phyloP scores from a whole-genome alignment of 192 early-diverging fungal species.

The Podila verticillata region DNA sequence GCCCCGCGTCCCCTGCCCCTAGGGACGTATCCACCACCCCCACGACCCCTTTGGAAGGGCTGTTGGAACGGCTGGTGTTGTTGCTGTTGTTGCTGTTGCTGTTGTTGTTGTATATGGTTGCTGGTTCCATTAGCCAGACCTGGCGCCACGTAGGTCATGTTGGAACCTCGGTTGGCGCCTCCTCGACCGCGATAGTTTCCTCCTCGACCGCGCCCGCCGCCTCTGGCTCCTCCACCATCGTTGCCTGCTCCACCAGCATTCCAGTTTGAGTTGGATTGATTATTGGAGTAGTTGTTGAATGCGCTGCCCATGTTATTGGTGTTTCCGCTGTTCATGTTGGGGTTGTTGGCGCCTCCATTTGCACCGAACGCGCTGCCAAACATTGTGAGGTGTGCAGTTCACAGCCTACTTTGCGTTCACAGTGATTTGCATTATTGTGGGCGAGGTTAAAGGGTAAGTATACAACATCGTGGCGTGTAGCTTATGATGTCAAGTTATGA shows the following conservation, averaged over 20 bases:
- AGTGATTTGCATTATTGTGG: neutral
- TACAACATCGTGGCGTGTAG: too few relatives aligned
- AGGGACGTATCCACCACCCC: constrained; percentile 3
- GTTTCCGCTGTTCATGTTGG: neutral
- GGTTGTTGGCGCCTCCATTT: constrained; percentile 1
- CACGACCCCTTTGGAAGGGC: constrained; percentile 5
- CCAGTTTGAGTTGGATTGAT: constrained; percentile 2
- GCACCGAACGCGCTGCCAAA: neutral
- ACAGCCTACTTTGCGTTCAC: neutral
- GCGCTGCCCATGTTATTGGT: neutral
- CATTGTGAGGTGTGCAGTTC: neutral
- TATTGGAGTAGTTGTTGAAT: neutral
- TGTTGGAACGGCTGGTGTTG: neutral
- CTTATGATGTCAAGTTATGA: too few relatives aligned
- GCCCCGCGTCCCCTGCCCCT: constrained; percentile 5
- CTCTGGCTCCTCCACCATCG: too few relatives aligned
- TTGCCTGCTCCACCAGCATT: neutral
- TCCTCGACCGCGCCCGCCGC: constrained; percentile 9
- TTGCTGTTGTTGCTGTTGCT: neutral
- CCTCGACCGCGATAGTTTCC: constrained; percentile 10
- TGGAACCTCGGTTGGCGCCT: constrained; percentile 23
- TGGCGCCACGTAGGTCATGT: constrained; percentile 39
- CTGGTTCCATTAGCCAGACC: constrained; percentile 9
- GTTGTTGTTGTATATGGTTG: neutral
- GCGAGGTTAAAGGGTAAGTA: neutral